Evolutionary conservation across 257 asterid genomes (phyloP).

Genomic region (Voacanga thouarsii): DNA sequence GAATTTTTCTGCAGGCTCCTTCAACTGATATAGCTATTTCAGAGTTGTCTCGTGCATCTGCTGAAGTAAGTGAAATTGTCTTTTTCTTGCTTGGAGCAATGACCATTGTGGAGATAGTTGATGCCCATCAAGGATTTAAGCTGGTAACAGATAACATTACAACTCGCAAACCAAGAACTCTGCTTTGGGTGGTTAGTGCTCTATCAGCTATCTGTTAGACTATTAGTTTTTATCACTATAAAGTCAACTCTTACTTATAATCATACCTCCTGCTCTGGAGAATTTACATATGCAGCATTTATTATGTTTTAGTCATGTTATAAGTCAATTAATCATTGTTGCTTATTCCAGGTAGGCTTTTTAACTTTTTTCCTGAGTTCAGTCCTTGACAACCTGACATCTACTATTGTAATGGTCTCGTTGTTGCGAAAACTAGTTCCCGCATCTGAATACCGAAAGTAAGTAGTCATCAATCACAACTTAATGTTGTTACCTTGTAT

Average conservation of each 20-base stretch:
- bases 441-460: constrained; percentile 94
- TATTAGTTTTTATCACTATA: background rate
- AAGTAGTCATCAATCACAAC: constrained; percentile 28
- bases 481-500: background rate
- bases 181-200: constrained; percentile 95
- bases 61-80: constrained; percentile 93
- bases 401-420: constrained; percentile 99
- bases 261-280: background rate
- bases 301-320: background rate
- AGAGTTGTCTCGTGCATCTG: constrained; percentile 92
- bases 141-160: constrained; percentile 90
- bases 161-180: constrained; percentile 86
- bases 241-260: background rate
- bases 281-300: background rate
- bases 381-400: constrained; percentile 90
- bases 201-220: background rate
- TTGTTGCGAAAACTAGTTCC: constrained; percentile 90
- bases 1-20: constrained; percentile 67
- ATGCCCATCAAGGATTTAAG: constrained; percentile 99
- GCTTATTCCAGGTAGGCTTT: constrained; percentile 68
- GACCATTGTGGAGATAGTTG: constrained; percentile 96
- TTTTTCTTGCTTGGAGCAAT: constrained; percentile 96
- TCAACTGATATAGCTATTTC: constrained; percentile 87
- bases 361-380: constrained; percentile 93
- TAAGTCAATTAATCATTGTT: background rate